phyloP scores from a whole-genome alignment of 2,329 filamentous ascomycete genomes.

The Zymoseptoria passerinii region DNA sequence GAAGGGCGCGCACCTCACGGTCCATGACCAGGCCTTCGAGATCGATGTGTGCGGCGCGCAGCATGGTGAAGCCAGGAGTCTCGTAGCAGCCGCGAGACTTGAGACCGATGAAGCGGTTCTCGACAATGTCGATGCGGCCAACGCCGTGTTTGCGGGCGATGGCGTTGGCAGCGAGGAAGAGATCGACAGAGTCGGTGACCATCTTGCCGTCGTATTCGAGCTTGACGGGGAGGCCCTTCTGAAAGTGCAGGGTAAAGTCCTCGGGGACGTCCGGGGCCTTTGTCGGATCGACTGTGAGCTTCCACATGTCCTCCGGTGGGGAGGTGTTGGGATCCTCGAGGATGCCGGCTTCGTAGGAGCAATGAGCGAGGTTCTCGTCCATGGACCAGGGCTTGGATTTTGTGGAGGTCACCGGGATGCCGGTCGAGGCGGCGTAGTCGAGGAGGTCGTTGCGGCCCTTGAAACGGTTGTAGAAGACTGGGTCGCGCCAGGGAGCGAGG shows the following conservation, averaged over 20 bases:
- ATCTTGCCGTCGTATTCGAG: slow-evolving; percentile 53
- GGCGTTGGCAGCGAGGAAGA: slow-evolving; percentile 64
- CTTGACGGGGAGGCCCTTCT: slow-evolving; percentile 67
- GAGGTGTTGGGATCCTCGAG: slow-evolving; percentile 58
- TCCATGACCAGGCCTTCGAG: slow-evolving; percentile 61
- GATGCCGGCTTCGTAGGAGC: slow-evolving; percentile 70
- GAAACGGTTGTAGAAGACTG: slow-evolving; percentile 63
- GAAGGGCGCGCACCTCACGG: slow-evolving; percentile 58
- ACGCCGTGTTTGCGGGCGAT: slow-evolving; percentile 66
- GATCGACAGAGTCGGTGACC: slow-evolving; percentile 59
- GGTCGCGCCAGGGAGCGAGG: slow-evolving; percentile 66
- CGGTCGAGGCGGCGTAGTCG: slow-evolving; percentile 58
- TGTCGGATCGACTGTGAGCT: slow-evolving; percentile 55
- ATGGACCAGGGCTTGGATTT: slow-evolving; percentile 63
- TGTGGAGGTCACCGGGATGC: slow-evolving; percentile 64
- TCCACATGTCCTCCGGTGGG: slow-evolving; percentile 75
- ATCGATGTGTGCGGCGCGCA: slow-evolving; percentile 52
- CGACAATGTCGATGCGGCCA: slow-evolving; percentile 75
- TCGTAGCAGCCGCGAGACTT: slow-evolving; percentile 80
- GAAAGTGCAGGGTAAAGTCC: slow-evolving; percentile 63
- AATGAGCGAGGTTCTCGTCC: slow-evolving; percentile 68
- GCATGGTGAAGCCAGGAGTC: slow-evolving; percentile 49
- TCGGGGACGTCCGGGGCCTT: slow-evolving; percentile 62
- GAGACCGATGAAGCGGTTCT: slow-evolving; percentile 71
- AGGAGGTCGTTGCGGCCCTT: slow-evolving; percentile 64